Percentiles rank a stretch among this genome's conserved stretches.
Conservation (phyloP, 1,284 basidiomycete species). For the Apiotrichum akiyoshidainum region DNA sequence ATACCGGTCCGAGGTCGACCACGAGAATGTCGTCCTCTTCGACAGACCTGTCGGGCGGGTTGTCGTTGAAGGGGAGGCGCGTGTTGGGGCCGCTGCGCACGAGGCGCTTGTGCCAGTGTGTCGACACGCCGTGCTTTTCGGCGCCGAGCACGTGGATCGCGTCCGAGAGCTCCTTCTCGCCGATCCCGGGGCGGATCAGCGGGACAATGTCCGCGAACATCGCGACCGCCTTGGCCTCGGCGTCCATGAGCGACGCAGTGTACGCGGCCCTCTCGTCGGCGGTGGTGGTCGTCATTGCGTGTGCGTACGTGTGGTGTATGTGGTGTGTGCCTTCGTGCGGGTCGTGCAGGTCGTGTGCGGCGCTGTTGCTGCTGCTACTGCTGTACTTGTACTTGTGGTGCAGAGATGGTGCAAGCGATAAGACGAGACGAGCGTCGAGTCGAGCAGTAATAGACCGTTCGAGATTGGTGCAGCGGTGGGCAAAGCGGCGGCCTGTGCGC, state of each 20-base stretch:
- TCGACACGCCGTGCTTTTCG: constrained; percentile 12
- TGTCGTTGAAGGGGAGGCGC: constrained; percentile 19
- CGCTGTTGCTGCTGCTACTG: no score
- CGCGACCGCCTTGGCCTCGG: constrained; percentile 12
- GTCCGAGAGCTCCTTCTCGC: constrained; percentile 18
- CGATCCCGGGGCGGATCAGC: constrained; percentile 15
- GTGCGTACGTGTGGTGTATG: neutral
- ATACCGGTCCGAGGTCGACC: constrained; percentile 22
- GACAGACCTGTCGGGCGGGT: constrained; percentile 18
- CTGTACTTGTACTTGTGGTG: no score
- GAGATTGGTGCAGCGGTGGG: no score
- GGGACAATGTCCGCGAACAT: constrained; percentile 20
- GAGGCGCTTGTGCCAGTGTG: constrained; percentile 24
- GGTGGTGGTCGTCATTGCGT: neutral
- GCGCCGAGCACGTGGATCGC: constrained; percentile 19
- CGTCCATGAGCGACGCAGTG: constrained; percentile 12
- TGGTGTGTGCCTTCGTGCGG: no score
- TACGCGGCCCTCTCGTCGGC: constrained; percentile 13
- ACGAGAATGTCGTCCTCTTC: constrained; percentile 20
- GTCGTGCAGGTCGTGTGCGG: no score
- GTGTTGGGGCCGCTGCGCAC: constrained; percentile 21
- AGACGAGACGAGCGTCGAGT: no score
- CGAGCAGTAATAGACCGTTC: no score
- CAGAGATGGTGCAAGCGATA: no score
- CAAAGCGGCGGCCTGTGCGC: no score